Evolutionary conservation across 148 eudicot species (phyloP).

Genomic region (Vaccinium vitisidaea): DNA sequence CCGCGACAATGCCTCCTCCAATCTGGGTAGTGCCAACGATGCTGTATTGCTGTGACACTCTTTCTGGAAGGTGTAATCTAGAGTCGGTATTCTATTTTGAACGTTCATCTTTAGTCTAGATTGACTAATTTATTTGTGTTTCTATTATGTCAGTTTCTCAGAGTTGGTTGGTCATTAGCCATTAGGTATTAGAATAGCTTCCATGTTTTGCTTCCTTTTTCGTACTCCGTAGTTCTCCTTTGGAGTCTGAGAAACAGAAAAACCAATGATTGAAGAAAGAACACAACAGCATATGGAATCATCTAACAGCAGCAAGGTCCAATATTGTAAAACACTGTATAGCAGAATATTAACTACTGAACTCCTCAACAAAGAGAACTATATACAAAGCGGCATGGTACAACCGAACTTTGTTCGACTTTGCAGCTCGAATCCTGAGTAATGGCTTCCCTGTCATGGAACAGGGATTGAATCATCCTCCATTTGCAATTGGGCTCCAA

Average conservation of each 20-base stretch:
- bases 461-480: neutral
- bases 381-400: neutral
- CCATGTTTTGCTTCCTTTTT: no score
- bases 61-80: neutral
- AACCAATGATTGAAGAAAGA: neutral
- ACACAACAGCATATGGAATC: neutral
- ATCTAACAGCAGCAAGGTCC: neutral
- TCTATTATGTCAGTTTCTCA: neutral
- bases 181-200: neutral
- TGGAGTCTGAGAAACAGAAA: neutral
- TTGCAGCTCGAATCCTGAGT: neutral
- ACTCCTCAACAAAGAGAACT: neutral
- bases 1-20: neutral
- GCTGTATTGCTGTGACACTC: neutral
- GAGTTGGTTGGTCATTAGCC: neutral
- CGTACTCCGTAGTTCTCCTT: no score
- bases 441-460: neutral
- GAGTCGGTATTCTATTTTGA: neutral
- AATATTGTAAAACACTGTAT: neutral
- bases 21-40: neutral
- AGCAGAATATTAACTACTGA: neutral
- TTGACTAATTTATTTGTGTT: neutral
- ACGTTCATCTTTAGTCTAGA: neutral
- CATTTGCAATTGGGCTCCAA: neutral
- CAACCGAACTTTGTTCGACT: neutral